A percentile compares a stretch with the other conserved stretches of the same genome.
These are phyloP conservation scores for Beauveria bassiana DNA, from an alignment of 2,329 filamentous ascomycete genomes.

Conservation along the genomic window DNA sequence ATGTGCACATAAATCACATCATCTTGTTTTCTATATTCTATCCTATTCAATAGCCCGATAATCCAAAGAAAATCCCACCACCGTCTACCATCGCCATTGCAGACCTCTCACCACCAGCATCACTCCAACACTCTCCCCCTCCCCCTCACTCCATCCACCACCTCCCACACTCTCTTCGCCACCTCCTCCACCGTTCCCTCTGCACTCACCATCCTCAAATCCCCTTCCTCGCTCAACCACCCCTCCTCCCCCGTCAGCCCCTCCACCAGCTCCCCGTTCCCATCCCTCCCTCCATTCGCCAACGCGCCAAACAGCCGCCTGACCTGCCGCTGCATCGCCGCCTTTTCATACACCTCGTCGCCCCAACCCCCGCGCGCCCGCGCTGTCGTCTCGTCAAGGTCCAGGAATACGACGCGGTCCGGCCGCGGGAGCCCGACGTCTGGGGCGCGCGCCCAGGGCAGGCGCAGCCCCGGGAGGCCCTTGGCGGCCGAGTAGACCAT, in stretches of 20 bases:
- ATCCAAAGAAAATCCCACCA: neutral
- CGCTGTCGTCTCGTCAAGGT: conserved; percentile 67
- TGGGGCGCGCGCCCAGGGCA: conserved; percentile 76
- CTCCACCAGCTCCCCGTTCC: conserved; percentile 19
- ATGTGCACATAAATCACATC: neutral
- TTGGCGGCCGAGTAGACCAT: conserved; percentile 92
- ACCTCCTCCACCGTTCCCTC: conserved; percentile 49
- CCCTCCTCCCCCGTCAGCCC: conserved; percentile 16
- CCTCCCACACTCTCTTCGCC: conserved; percentile 46
- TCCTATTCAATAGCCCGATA: neutral
- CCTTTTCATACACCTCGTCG: conserved; percentile 79
- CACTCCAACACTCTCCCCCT: conserved; percentile 35
- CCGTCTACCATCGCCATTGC: neutral
- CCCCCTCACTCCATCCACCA: conserved; percentile 40
- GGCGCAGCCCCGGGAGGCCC: conserved; percentile 56
- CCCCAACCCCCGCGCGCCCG: conserved; percentile 78
- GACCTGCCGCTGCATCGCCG: conserved; percentile 73
- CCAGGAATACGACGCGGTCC: conserved; percentile 81
- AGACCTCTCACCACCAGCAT: neutral
- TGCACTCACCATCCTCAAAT: conserved; percentile 47
- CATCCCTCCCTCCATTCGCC: conserved; percentile 37
- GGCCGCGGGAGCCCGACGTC: conserved; percentile 83
- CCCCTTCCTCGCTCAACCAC: conserved; percentile 41
- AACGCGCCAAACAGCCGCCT: conserved; percentile 62
- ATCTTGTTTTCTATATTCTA: neutral